Conservation (phyloP, 768 basidiomycete species). For the Trametes sanguinea region DNA sequence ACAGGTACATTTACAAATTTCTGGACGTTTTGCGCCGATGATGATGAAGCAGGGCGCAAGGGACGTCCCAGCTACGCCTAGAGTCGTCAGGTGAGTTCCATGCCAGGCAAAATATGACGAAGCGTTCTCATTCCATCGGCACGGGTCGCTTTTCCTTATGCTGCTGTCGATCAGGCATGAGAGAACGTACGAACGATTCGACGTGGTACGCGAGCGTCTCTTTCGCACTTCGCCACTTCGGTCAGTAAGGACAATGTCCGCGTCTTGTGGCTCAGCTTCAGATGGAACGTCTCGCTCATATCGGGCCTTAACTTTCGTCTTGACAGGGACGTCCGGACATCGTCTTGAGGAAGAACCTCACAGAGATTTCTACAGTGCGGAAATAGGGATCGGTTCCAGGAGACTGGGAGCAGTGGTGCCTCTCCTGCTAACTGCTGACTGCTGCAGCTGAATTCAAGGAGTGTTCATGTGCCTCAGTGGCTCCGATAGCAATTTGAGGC, state of each 20-base stretch:
- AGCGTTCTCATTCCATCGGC: background rate
- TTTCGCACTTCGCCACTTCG: background rate
- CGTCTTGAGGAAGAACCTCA: background rate
- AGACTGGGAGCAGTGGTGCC: background rate
- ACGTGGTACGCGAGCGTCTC: background rate
- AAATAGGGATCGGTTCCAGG: background rate
- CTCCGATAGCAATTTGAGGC: too few relatives aligned
- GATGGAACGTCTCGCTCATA: conserved; percentile 4
- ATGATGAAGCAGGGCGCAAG: background rate
- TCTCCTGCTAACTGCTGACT: background rate
- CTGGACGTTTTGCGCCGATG: background rate
- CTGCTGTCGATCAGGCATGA: background rate
- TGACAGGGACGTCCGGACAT: background rate
- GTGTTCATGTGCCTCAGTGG: too few relatives aligned
- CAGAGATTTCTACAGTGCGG: background rate
- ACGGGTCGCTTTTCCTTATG: background rate
- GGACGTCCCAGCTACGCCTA: background rate
- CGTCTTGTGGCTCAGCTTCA: background rate
- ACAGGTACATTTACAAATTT: background rate
- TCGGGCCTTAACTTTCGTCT: background rate
- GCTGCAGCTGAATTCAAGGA: background rate
- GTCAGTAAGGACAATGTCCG: background rate
- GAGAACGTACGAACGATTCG: background rate
- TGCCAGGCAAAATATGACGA: background rate
- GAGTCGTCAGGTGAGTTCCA: conserved; percentile 1